phyloP scores from a whole-genome alignment of 1,284 basidiomycete species.

The Schizophyllum amplum region DNA sequence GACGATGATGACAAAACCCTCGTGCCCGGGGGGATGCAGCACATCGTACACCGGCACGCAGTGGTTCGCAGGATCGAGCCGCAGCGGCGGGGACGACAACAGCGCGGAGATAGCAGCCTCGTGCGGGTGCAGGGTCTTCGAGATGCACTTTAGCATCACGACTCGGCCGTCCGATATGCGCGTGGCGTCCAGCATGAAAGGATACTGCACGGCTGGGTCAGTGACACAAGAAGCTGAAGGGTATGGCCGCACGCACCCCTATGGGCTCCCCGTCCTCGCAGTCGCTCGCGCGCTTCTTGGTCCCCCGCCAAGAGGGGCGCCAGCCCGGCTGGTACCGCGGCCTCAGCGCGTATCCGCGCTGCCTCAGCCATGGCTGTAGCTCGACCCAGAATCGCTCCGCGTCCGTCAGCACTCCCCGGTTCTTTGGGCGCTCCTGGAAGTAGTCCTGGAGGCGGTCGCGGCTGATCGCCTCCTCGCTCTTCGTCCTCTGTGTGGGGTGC shows the following conservation, averaged over 20 bases:
- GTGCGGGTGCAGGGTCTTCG: slow-evolving; percentile 8
- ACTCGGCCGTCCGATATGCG: slow-evolving; percentile 14
- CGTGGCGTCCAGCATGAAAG: slow-evolving; percentile 13
- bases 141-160: slow-evolving; percentile 16
- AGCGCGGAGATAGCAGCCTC: slow-evolving; percentile 16
- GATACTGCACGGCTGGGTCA: slow-evolving; percentile 1
- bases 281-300: background rate
- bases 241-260: slow-evolving; percentile 2
- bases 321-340: slow-evolving; percentile 12
- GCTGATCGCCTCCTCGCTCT: background rate
- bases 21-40: slow-evolving; percentile 17
- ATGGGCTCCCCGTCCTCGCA: slow-evolving; percentile 15
- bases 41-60: slow-evolving; percentile 22
- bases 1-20: slow-evolving; percentile 20
- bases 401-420: background rate
- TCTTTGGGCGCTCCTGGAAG: background rate
- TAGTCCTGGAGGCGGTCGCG: background rate
- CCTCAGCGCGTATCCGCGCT: slow-evolving; percentile 9
- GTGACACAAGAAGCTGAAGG: background rate
- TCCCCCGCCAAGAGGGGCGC: slow-evolving; percentile 7
- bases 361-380: slow-evolving; percentile 7
- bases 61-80: slow-evolving; percentile 20
- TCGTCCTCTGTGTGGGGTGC: background rate
- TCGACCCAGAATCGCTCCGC: slow-evolving; percentile 10
- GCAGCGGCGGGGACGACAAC: slow-evolving; percentile 12